phyloP scores from a whole-genome alignment of 352 stramenopile genomes.

The Globisporangium mamillatum region DNA sequence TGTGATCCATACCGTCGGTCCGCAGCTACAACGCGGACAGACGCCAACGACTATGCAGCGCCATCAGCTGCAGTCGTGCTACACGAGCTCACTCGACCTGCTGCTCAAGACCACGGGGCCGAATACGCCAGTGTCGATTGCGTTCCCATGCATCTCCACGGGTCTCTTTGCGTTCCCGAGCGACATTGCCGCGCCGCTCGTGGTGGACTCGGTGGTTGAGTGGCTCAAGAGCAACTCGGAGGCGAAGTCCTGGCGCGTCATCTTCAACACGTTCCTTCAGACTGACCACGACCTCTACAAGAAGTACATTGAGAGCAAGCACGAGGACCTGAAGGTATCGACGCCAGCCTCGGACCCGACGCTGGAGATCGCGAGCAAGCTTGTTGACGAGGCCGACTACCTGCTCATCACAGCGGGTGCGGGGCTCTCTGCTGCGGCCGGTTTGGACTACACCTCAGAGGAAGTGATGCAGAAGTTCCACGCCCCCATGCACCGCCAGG shows the following conservation, averaged over 20 bases:
- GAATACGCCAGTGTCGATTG: slow-evolving; percentile 20
- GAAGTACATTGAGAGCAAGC: slow-evolving; percentile 19
- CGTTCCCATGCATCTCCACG: slow-evolving; percentile 69
- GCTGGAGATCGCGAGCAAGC: slow-evolving; percentile 26
- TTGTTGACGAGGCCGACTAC: slow-evolving; percentile 54
- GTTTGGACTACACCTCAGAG: slow-evolving; percentile 69
- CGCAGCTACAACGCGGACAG: slow-evolving; percentile 37
- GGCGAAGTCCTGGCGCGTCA: slow-evolving; percentile 40
- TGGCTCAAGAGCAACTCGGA: slow-evolving; percentile 46
- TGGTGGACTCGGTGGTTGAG: slow-evolving; percentile 37
- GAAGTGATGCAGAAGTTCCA: slow-evolving; percentile 66
- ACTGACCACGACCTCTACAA: slow-evolving; percentile 59
- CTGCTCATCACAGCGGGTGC: slow-evolving; percentile 59
- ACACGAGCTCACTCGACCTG: slow-evolving; percentile 47
- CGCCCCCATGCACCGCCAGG: slow-evolving; percentile 38
- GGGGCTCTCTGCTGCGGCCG: slow-evolving; percentile 64
- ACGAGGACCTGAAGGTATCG: slow-evolving; percentile 20
- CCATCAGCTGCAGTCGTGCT: slow-evolving; percentile 39
- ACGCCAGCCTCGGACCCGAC: slow-evolving; percentile 22
- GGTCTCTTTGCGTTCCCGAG: slow-evolving; percentile 67
- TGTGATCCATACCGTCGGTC: slow-evolving; percentile 66
- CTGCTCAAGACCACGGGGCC: slow-evolving; percentile 31
- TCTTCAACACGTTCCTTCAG: slow-evolving; percentile 74
- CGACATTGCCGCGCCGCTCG: slow-evolving; percentile 44
- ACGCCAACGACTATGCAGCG: slow-evolving; percentile 24